Base-by-base conservation (phyloP, 2,329 filamentous ascomycete genomes). In the Colletotrichum ledebouriae region DNA sequence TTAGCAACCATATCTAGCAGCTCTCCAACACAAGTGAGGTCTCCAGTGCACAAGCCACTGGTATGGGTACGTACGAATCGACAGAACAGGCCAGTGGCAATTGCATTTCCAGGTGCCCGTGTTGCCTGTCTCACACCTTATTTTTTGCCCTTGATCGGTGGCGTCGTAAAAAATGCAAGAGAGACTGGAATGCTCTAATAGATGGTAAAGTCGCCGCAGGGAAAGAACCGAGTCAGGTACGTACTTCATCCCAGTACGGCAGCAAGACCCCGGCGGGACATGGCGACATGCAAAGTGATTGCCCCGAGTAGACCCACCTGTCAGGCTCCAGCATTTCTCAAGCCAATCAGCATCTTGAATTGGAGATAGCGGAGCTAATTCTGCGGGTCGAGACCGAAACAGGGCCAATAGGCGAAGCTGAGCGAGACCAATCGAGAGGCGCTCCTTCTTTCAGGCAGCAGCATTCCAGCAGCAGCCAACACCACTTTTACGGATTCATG, bases 401-500 rank as follows among this genome's bases (percentile, higher is more conserved):
- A 10, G 47, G 60, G 39, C 22, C 53, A 25, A 41, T 39, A 37
- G 52, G 47, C 55, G 60, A 68, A 47, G 29, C 44, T 39, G 37
- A 65, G 47, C 55, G 60, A 68, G 47, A 46, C 56, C 47, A 61
- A n/a, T 42, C 63, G 0, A 20, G 22, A 46, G 47, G 53, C 60
- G 46, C 33, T 50, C 44, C 53, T 29, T 12, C 25, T 52, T 66
- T 46, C 67, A 69, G 67, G 67, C 67, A 69, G 58, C 67, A 69
- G 67, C 67, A 69, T 69, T 67, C 49, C 61, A 55, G 37, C 50
- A 25, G 50, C 12, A 56, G 37, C 17, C 29, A 20, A 17, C 59
- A 52, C n/a, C 39, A 34, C 29, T 25, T 49, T 25, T 11, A 6
- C 34, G 29, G 25, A 6, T 29, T 29, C 25, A 29, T 29, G 25